Conservation (phyloP, 495 filamentous ascomycete genomes). For the Xeromyces bisporus region DNA sequence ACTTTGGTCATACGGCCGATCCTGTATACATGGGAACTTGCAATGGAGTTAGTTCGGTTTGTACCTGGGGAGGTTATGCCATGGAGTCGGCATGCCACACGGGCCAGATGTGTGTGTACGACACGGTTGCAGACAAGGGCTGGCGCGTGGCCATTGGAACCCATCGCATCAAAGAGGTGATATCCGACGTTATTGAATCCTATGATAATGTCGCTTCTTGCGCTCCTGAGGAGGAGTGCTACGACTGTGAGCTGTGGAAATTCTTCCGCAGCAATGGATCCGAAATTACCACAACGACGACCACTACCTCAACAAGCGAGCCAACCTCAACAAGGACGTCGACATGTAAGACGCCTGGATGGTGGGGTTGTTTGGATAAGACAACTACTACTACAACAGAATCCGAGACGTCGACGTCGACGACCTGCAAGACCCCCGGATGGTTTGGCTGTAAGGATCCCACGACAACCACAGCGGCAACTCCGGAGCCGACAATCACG, state of each 20-base stretch:
- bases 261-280: slow-evolving; percentile 83
- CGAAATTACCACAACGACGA: slow-evolving; percentile 49
- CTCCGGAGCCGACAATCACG: slow-evolving; percentile 12
- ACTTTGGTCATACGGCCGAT: slow-evolving; percentile 92
- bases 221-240: slow-evolving; percentile 55
- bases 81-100: slow-evolving; percentile 85
- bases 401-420: slow-evolving; percentile 37
- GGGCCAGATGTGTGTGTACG: slow-evolving; percentile 73
- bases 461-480: slow-evolving; percentile 17
- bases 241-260: slow-evolving; percentile 87
- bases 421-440: slow-evolving; percentile 74
- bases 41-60: slow-evolving; percentile 71
- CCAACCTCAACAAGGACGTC: slow-evolving; percentile 36
- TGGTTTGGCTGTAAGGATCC: slow-evolving; percentile 37
- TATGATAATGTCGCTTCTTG: slow-evolving; percentile 70
- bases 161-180: slow-evolving; percentile 73
- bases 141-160: slow-evolving; percentile 77
- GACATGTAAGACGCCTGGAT: slow-evolving; percentile 77
- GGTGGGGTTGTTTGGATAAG: slow-evolving; percentile 42
- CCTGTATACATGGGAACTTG: slow-evolving; percentile 89
- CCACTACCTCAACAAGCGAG: slow-evolving; percentile 30
- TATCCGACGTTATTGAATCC: slow-evolving; percentile 63
- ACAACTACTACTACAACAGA: slow-evolving; percentile 42
- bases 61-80: slow-evolving; percentile 86
- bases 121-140: slow-evolving; percentile 74